These are phyloP conservation scores for Petunia axillaris DNA, from an alignment of 257 asterid genomes.

Conservation along the genomic window DNA sequence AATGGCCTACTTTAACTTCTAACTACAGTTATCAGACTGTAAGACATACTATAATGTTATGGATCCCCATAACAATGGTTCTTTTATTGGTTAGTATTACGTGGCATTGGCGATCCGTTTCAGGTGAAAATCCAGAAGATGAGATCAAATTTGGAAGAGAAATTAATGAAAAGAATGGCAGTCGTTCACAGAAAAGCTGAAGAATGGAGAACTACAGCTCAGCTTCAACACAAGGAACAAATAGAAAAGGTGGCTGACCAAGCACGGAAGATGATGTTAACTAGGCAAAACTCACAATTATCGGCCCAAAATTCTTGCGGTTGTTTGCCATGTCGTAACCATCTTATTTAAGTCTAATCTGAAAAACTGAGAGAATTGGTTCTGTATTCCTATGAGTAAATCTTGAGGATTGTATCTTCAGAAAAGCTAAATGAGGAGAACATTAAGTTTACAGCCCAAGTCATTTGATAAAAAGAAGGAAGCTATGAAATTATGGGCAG, in stretches of 20 bases:
- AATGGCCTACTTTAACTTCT: neutral
- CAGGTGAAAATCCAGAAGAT: slow-evolving; percentile 96
- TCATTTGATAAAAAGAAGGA: neutral
- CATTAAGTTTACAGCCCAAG: neutral
- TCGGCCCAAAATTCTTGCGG: slow-evolving; percentile 63
- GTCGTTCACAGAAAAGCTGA: slow-evolving; percentile 91
- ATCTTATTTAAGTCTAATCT: slow-evolving; percentile 30
- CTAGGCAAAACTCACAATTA: slow-evolving; percentile 40
- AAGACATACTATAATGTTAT: neutral
- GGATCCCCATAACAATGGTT: neutral
- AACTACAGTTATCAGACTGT: neutral
- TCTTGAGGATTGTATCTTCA: neutral
- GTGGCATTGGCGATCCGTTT: neutral
- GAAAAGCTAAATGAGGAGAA: neutral
- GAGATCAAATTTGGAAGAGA: slow-evolving; percentile 88
- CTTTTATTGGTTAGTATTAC: neutral
- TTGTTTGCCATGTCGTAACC: slow-evolving; percentile 78
- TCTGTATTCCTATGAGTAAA: neutral
- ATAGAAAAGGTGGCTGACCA: slow-evolving; percentile 56
- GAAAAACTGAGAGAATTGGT: neutral
- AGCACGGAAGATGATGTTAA: slow-evolving; percentile 45
- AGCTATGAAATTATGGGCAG: neutral
- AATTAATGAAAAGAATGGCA: slow-evolving; percentile 90
- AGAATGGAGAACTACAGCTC: slow-evolving; percentile 80
- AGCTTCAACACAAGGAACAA: slow-evolving; percentile 80